These are phyloP conservation scores for Malassezia nana DNA, from an alignment of 1,284 basidiomycete species.

Conservation along the genomic window DNA sequence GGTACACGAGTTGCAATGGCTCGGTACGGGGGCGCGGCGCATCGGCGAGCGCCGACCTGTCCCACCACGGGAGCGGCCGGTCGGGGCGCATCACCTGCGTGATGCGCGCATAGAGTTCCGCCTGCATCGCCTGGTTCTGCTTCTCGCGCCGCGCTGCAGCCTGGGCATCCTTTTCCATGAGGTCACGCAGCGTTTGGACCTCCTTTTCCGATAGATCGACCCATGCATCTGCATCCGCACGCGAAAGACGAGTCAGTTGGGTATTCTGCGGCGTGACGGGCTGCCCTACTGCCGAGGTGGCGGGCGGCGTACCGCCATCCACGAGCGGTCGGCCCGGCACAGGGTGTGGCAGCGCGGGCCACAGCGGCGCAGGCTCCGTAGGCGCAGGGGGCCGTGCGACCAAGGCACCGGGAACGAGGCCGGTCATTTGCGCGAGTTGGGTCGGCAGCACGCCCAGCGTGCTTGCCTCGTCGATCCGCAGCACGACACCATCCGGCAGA, in stretches of 20 bases:
- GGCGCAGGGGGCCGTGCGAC: constrained; percentile 1
- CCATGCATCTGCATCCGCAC: constrained; percentile 18
- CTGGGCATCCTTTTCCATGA: constrained; percentile 55
- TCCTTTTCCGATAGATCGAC: constrained; percentile 53
- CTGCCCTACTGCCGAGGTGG: constrained; percentile 42
- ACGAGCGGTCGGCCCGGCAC: constrained; percentile 33
- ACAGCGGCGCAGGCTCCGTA: constrained; percentile 5
- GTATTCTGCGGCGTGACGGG: constrained; percentile 59
- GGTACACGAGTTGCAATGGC: constrained; percentile 30
- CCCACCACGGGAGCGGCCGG: constrained; percentile 39
- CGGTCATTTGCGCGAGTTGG: not conserved
- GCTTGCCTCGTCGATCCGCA: constrained; percentile 38
- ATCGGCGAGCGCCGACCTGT: constrained; percentile 27
- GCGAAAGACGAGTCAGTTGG: constrained; percentile 58
- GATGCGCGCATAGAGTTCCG: constrained; percentile 27
- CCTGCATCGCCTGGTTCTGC: constrained; percentile 28
- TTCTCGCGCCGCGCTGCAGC: constrained; percentile 50
- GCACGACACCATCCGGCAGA: constrained; percentile 27
- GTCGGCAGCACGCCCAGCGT: constrained; percentile 33
- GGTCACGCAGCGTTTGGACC: constrained; percentile 52
- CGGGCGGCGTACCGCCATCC: constrained; percentile 45
- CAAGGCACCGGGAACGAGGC: not conserved
- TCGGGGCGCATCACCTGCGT: constrained; percentile 26
- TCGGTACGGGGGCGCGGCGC: constrained; percentile 20
- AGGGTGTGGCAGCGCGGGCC: constrained; percentile 11